A percentile compares a stretch with the other conserved stretches of the same genome.
Conservation (phyloP, 345 rosid genomes). For the Raphanus raphanistrum region DNA sequence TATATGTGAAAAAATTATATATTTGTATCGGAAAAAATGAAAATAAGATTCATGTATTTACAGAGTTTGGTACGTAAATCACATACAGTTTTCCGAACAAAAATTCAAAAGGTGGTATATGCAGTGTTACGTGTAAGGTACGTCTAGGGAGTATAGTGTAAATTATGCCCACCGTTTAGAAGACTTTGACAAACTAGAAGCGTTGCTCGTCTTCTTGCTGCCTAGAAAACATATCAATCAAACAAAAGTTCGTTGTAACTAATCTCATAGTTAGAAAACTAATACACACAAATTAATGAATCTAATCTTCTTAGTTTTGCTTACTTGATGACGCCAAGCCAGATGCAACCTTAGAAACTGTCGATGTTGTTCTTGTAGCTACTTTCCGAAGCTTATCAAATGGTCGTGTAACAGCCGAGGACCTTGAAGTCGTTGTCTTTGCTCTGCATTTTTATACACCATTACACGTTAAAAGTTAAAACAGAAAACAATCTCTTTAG, state of each 20-base stretch:
- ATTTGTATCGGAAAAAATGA: too few relatives aligned
- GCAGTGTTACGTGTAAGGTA: conserved; percentile 30
- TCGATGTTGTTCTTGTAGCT: conserved; percentile 38
- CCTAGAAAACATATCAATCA: conserved; percentile 41
- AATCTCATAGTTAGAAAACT: background rate
- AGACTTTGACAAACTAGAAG: conserved; percentile 44
- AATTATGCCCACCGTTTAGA: conserved; percentile 50
- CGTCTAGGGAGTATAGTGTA: background rate
- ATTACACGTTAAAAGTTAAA: background rate
- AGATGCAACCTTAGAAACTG: conserved; percentile 42
- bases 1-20: too few relatives aligned
- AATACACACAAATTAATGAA: background rate
- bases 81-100: background rate
- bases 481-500: background rate
- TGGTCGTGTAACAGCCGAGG: conserved; percentile 33
- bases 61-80: background rate
- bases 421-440: conserved; percentile 22
- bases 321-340: conserved; percentile 49
- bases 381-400: conserved; percentile 36
- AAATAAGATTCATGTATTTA: too few relatives aligned
- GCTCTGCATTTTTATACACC: conserved; percentile 9
- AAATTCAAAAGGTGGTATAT: conserved; percentile 19
- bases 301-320: background rate
- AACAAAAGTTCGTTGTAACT: background rate
- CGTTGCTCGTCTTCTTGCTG: conserved; percentile 38